Conservation (phyloP, 2,329 filamentous ascomycete species). For the Aspergillus ustus region DNA sequence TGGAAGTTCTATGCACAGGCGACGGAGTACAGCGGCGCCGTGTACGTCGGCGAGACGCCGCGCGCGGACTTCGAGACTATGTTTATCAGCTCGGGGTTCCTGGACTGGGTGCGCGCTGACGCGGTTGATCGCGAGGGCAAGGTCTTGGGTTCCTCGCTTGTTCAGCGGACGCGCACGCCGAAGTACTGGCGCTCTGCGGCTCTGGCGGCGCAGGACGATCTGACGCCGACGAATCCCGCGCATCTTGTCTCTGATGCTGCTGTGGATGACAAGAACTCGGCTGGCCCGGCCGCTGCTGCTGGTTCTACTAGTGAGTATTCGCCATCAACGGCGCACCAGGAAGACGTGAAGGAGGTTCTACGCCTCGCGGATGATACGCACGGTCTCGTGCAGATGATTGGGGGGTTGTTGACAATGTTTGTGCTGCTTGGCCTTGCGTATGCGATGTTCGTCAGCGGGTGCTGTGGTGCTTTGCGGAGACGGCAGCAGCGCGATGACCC, state of each 20-base stretch:
- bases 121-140: conserved; percentile 30
- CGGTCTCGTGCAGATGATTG: background rate
- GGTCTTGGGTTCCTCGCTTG: conserved; percentile 21
- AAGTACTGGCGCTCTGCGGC: background rate
- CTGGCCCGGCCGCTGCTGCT: no score
- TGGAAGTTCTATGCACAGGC: conserved; percentile 42
- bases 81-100: conserved; percentile 31
- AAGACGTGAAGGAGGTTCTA: background rate
- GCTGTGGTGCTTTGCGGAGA: background rate
- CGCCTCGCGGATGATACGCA: background rate
- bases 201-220: background rate
- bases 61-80: conserved; percentile 42
- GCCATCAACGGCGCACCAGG: background rate
- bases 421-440: background rate
- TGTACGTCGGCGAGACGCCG: conserved; percentile 28
- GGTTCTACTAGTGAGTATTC: background rate
- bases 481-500: background rate
- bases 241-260: background rate
- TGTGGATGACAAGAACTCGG: no score
- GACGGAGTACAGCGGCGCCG: conserved; percentile 28
- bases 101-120: conserved; percentile 35
- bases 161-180: background rate
- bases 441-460: background rate
- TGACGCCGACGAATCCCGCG: background rate
- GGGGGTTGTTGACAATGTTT: background rate